phyloP scores from a whole-genome alignment of 2,329 filamentous ascomycete genomes.

The Ilyonectria destructans region DNA sequence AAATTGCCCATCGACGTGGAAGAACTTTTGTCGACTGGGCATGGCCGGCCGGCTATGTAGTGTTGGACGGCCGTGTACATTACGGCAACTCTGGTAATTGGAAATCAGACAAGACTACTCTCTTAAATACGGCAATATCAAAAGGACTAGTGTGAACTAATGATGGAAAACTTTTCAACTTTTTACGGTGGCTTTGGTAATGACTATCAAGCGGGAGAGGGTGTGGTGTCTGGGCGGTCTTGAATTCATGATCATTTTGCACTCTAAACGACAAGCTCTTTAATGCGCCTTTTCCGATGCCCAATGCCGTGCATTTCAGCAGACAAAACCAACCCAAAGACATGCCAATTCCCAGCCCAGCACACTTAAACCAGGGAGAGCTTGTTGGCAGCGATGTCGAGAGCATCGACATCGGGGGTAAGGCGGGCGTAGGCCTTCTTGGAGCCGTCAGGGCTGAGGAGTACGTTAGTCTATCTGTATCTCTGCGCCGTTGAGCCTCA shows the following conservation, averaged over 20 bases:
- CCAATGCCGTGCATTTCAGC: constrained; percentile 55
- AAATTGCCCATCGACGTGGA: not conserved
- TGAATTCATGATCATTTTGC: constrained; percentile 56
- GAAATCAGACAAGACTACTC: constrained; percentile 11
- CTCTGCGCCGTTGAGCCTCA: no score
- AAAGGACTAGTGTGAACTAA: no score
- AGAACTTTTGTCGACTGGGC: not conserved
- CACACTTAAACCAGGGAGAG: constrained; percentile 90
- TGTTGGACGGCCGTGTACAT: constrained; percentile 19
- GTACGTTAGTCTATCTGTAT: constrained; percentile 41
- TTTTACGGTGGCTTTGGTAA: not conserved
- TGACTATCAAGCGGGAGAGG: constrained; percentile 28
- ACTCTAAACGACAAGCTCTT: constrained; percentile 55
- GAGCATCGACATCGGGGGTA: constrained; percentile 95
- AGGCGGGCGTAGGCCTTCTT: constrained; percentile 99
- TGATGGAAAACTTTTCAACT: not conserved
- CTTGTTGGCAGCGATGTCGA: constrained; percentile 99
- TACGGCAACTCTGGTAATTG: constrained; percentile 4
- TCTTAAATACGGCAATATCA: not conserved
- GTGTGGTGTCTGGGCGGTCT: constrained; percentile 48
- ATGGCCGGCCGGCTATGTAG: not conserved
- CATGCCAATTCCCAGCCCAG: constrained; percentile 57
- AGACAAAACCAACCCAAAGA: constrained; percentile 54
- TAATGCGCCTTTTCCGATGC: constrained; percentile 58
- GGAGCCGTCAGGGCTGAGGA: constrained; percentile 86